phyloP scores from a whole-genome alignment of 176 grass and related monocot genomes.

The Alloteropsis semialata region DNA sequence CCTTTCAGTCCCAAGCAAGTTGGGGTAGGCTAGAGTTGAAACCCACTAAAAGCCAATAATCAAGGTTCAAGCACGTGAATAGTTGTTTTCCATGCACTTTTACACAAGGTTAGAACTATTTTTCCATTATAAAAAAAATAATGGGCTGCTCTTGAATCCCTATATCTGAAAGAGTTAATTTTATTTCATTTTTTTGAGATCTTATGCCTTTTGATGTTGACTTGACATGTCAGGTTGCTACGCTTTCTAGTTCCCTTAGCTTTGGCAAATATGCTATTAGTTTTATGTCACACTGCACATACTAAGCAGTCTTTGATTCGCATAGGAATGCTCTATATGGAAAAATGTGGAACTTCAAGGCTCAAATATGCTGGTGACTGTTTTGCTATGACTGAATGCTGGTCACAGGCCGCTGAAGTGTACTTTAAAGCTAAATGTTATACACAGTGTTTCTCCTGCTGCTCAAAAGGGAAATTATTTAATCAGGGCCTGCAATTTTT shows the following conservation, averaged over 20 bases:
- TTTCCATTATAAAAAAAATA: background rate
- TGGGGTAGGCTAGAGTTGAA: no score
- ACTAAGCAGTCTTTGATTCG: background rate
- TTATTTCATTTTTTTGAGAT: background rate
- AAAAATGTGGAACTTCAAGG: conserved; percentile 65
- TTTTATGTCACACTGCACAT: background rate
- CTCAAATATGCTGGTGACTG: conserved; percentile 74
- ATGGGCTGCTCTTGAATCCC: background rate
- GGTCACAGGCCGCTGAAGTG: conserved; percentile 53
- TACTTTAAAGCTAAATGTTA: conserved; percentile 76
- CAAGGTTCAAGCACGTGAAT: no score
- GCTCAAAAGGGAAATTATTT: conserved; percentile 60
- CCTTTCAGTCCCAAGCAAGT: no score
- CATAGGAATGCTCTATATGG: conserved; percentile 65
- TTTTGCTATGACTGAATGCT: conserved; percentile 45
- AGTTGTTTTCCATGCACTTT: no score
- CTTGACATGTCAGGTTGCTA: background rate
- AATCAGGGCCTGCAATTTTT: conserved; percentile 43
- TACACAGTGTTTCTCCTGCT: conserved; percentile 51
- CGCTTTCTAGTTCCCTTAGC: background rate
- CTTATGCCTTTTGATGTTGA: background rate
- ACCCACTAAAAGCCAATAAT: no score
- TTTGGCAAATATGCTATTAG: background rate
- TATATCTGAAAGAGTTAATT: background rate
- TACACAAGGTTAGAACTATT: no score